Evolutionary conservation across 2,329 filamentous ascomycete genomes (phyloP).

Genomic region (Cercospora citrullina): DNA sequence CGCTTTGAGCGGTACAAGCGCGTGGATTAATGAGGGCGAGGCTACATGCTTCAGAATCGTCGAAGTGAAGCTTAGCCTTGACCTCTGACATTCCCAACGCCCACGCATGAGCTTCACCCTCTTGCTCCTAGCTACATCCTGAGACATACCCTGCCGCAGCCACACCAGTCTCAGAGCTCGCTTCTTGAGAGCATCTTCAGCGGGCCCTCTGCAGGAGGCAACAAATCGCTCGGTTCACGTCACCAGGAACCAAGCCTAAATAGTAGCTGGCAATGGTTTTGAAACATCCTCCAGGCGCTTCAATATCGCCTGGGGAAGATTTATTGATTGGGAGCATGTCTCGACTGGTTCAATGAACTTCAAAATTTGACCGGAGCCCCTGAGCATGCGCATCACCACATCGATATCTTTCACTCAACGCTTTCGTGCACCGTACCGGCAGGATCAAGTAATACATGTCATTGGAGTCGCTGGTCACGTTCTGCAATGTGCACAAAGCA

Average conservation of each 20-base stretch:
- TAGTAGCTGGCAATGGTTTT: too few species aligned
- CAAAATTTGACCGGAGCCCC: neutral
- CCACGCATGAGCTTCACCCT: neutral
- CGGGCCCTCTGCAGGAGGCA: neutral
- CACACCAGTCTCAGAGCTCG: neutral
- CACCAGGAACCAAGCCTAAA: neutral
- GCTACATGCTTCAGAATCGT: neutral
- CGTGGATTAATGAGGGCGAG: neutral
- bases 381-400: neutral
- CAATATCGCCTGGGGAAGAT: neutral
- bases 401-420: neutral
- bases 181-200: neutral
- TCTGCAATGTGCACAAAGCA: neutral
- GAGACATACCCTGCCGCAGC: neutral
- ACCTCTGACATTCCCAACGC: neutral
- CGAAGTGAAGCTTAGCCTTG: neutral
- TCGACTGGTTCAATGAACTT: neutral
- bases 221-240: neutral
- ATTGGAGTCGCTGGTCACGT: neutral
- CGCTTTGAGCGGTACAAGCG: neutral
- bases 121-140: neutral
- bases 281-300: too few species aligned
- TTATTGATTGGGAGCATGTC: neutral
- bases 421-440: neutral
- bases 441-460: neutral